phyloP scores from a whole-genome alignment of 495 filamentous ascomycete species.

The Lepraria neglecta region DNA sequence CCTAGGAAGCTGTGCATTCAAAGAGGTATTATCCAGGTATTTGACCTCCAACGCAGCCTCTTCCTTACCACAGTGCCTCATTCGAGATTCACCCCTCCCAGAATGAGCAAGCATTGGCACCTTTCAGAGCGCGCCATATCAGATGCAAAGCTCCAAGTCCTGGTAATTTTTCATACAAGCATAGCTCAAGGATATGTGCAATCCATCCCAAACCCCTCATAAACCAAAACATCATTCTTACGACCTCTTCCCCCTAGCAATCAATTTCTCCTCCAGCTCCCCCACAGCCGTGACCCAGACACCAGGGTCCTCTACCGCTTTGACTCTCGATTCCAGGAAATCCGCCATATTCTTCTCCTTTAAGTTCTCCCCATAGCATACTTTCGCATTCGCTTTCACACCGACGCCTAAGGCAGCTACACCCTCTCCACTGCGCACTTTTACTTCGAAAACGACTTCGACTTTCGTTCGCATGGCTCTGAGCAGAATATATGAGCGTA shows the following conservation, averaged over 20 bases:
- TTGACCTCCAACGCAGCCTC: too few relatives aligned
- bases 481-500: slow-evolving; percentile 52
- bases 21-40: too few relatives aligned
- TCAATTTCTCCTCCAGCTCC: slow-evolving; percentile 50
- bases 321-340: slow-evolving; percentile 48
- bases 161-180: too few relatives aligned
- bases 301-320: slow-evolving; percentile 34
- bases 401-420: slow-evolving; percentile 36
- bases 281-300: slow-evolving; percentile 52
- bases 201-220: neutral
- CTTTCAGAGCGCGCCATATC: too few relatives aligned
- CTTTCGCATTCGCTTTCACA: slow-evolving; percentile 39
- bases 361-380: slow-evolving; percentile 63
- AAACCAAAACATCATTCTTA: neutral
- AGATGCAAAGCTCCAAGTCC: too few relatives aligned
- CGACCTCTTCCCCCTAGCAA: slow-evolving; percentile 48
- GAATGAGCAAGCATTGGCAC: too few relatives aligned
- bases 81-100: too few relatives aligned
- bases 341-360: slow-evolving; percentile 57
- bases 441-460: slow-evolving; percentile 46
- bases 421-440: slow-evolving; percentile 31
- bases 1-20: too few relatives aligned
- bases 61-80: too few relatives aligned
- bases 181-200: neutral
- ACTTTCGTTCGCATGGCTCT: slow-evolving; percentile 54